Base-by-base conservation (phyloP, 2,329 filamentous ascomycete species). In the Nigrospora oryzae region DNA sequence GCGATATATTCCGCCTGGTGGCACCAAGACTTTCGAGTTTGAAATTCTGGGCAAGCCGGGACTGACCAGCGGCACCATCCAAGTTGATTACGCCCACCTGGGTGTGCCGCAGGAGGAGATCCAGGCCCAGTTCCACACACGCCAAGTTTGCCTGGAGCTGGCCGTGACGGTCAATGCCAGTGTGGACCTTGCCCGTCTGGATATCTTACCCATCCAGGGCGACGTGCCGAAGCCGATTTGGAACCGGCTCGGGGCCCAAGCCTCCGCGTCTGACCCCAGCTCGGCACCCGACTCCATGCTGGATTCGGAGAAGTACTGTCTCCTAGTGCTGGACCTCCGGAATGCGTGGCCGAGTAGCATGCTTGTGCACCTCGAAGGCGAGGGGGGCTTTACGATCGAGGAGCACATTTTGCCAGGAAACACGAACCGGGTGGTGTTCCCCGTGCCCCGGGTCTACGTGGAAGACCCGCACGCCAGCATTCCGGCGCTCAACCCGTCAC, bases 101-200 rank as follows among this genome's bases (percentile, higher is more conserved):
- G 87, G 87, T 2, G 75, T 81, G 31, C 71, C 81, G 5, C 73
- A 73, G n/a, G 75, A 78, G 12, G 80, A 89, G 46, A 68, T 90
- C 2, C 73, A 76, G 19, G 81, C 84, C 33, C 75, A 79, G 32
- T 95, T 95, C 57, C 88, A 89, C 58, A 95, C 90, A 0, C 78
- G 90, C 35, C 87, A 93, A 58, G 75, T 95, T 14, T 83, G 83
- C 15, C 71, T 95, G 28, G 86, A 89, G 13, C 69, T 97, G 46
- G 87, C 84, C 0, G 79, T 96, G 14, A 96, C 91, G 5, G 91
- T 97, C 40, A 96, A 96, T 58, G 86, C 89, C 4, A 93, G 89
- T 56, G 74, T 96, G 23, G 89, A 96, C 57, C 71, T 96, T 11
- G 75, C 83, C 32, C 77, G 88, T 34, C 81, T 90, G 51, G 90